Evolutionary conservation across 1,284 basidiomycete genomes (phyloP), one percentile per base, ranked within the genome.

Genomic region (Sporisorium graminicola): DNA sequence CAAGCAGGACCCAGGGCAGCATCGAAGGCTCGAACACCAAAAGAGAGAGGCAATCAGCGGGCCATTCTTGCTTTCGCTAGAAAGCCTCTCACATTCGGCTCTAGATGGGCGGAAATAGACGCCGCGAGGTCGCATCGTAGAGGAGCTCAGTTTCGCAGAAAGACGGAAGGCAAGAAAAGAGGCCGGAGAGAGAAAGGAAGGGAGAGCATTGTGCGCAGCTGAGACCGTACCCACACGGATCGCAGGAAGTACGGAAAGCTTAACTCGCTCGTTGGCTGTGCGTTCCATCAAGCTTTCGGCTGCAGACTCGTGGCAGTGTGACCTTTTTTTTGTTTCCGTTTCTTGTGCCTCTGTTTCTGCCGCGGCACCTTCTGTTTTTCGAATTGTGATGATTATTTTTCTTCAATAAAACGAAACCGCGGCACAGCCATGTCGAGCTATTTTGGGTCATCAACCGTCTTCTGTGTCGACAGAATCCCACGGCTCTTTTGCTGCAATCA

Each of bases 241-340:
- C 31, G 31, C 31, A 26, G 46, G 26, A 24, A 26, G 16, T 24
- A 12, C 50, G 50, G 50, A 52, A 52, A 24, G 50, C 33, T 52
- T 20, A 52, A 29, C 50, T 52, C 50, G 50, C 50, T 52, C 49
- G 49, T 22, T 52, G 50, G 49, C 49, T 18, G 37, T 40, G 37
- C 40, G n/a, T n/a, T 20, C 40, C 18, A 9, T 43, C 40, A n/a
- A 20, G 16, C 6, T 13, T 40, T 43, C 40, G 40, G 40, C 40
- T 43, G 40, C n/a, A 9, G 20, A 9, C 40, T 43, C 40, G 22
- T 47, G 26, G 44, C 44, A 47, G 44, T 26, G 44, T 47, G 44
- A 16, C 24, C 4, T 6, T 47, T 47, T 26, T 8, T 24, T 6
- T 24, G 2, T 16, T 47, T 47, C 10, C 16, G 16, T 47, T 24